Conservation (phyloP, 495 filamentous ascomycete species). For the Aspergillus egyptiacus region DNA sequence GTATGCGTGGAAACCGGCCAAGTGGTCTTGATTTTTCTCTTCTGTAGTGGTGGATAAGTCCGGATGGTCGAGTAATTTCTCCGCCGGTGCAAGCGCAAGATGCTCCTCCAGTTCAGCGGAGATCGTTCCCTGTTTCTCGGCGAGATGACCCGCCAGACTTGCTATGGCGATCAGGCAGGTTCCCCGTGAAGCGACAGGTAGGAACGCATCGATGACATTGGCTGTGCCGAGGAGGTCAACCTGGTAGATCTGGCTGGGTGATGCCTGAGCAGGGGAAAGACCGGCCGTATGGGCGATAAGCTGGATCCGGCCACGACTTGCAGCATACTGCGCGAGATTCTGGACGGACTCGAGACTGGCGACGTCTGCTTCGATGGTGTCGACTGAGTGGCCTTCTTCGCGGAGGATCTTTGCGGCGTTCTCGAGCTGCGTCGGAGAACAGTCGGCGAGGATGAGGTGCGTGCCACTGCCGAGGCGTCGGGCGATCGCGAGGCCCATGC, state of each 20-base stretch:
- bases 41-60: not conserved
- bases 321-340: conserved; percentile 6
- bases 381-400: conserved; percentile 9
- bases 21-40: no score
- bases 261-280: not conserved
- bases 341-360: conserved; percentile 5
- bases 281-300: conserved; percentile 12
- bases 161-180: conserved; percentile 9
- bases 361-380: conserved; percentile 5
- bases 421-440: conserved; percentile 3
- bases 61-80: not conserved
- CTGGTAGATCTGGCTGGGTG: conserved; percentile 6
- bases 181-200: not conserved
- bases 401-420: not conserved
- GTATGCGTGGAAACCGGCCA: conserved; percentile 3
- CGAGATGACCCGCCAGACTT: conserved; percentile 6
- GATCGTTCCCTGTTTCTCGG: not conserved
- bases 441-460: conserved; percentile 15
- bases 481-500: conserved; percentile 13
- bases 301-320: conserved; percentile 1
- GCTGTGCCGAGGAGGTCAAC: conserved; percentile 14
- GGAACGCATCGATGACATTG: conserved; percentile 13
- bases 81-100: conserved; percentile 1
- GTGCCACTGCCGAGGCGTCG: conserved; percentile 9
- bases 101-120: conserved; percentile 2